Evolutionary conservation across 2,329 filamentous ascomycete genomes (phyloP).

Genomic region (Sporothrix pseudoabietina): DNA sequence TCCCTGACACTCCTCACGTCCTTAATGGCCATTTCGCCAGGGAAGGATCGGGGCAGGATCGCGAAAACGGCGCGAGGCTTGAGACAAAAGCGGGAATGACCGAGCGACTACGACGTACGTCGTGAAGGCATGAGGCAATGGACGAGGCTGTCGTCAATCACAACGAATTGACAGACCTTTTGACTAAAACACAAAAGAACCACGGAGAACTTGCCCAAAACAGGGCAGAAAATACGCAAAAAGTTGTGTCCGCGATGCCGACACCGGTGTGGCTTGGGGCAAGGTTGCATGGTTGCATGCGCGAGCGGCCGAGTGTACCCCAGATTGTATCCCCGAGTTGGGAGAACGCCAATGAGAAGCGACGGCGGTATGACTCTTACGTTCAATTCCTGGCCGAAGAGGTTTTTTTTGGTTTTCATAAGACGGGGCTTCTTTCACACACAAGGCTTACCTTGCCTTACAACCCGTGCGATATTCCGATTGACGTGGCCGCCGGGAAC

Average conservation of each 20-base stretch:
- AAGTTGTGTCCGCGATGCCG: not conserved
- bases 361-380: conserved; percentile 13
- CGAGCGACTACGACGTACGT: not conserved
- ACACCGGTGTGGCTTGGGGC: conserved; percentile 20
- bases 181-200: not conserved
- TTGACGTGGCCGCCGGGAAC: not conserved
- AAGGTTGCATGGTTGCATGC: conserved; percentile 23
- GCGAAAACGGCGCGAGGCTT: conserved; percentile 6
- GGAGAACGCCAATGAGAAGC: conserved; percentile 12
- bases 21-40: not conserved
- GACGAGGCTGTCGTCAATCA: not conserved
- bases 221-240: not conserved
- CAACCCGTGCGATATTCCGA: not conserved
- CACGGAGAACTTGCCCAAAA: not conserved
- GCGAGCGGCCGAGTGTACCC: not conserved
- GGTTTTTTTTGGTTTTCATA: not conserved
- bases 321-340: conserved; percentile 14
- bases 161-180: not conserved
- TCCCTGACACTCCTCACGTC: not conserved
- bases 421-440: not conserved
- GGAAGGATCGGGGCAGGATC: not conserved
- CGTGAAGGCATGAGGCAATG: too few species aligned
- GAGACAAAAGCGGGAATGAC: not conserved
- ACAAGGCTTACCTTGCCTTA: not conserved
- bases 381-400: not conserved